Base-by-base conservation (phyloP, 371 early-diverging fungal genomes). In the Mortierella sp. region DNA sequence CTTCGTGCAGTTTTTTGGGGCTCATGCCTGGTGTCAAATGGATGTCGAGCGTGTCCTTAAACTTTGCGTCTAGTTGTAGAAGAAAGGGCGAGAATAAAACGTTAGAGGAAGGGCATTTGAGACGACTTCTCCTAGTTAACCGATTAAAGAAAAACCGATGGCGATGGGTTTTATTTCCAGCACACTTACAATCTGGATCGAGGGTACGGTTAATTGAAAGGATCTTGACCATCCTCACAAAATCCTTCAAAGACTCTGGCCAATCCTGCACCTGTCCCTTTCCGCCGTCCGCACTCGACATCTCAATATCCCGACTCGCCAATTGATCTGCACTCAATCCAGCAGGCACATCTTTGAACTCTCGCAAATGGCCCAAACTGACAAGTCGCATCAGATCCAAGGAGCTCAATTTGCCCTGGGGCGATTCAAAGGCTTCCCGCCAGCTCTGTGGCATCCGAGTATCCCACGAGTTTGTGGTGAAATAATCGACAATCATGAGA, bases 1-100 rank as follows among this genome's bases (percentile, higher is more conserved):
- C 96, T 72, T 96, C 96, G 69, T 91, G 92, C n/a, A 90, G 80
- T 82, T 96, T 96, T 83, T 96, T 96, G 43, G 91, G 93, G 24
- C 88, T 90, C 95, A 96, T 95, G n/a, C 96, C 95, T 26, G 92
- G 91, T 37, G 87, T 81, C 46, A 81, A 51, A 40, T 85, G 81
- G 37, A 81, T 81, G 43, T 85, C 85, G 19, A 85, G 76, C 14
- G 85, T 85, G 44, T 85, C 72, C 57, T 85, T 85, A 79, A 78
- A 85, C 69, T 81, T 78, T 67, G 85, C 72, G 48, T 81, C 85
- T 85, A 55, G 26, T 59, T 26, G 26, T 46, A 9, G 31, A 53
- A 55, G 50, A 28, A 40, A 19, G 37, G 61, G 24, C n/a, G n/a
- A n/a, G n/a, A n/a, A n/a, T n/a, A 24, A 28, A 21, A 61, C 24